Conservation (phyloP, 257 asterid genomes). For the Nicotiana benthamiana region DNA sequence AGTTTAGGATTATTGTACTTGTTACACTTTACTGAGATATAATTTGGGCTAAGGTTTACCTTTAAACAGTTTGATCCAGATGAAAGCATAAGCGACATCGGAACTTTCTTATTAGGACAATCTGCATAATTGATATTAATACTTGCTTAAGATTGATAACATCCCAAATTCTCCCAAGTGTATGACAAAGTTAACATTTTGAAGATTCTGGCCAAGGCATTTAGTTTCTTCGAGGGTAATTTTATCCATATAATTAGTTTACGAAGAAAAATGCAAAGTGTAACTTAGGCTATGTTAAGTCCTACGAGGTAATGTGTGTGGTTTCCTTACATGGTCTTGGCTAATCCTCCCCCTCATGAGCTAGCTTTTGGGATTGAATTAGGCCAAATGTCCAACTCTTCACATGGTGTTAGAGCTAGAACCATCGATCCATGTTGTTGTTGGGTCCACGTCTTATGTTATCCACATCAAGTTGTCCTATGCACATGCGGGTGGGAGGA, state of each 20-base stretch:
- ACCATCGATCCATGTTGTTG: too few species aligned
- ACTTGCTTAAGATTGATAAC: background rate
- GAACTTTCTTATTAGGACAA: background rate
- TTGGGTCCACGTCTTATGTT: too few species aligned
- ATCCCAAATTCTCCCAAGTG: background rate
- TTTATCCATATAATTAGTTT: background rate
- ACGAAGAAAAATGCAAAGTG: background rate
- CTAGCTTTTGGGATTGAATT: too few species aligned
- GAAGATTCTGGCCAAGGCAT: background rate
- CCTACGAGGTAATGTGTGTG: too few species aligned
- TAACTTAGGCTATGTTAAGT: background rate
- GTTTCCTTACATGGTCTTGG: too few species aligned
- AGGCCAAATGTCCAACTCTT: too few species aligned
- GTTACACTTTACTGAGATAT: background rate
- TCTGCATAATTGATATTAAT: background rate
- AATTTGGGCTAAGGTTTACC: background rate
- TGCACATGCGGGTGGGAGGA: too few species aligned
- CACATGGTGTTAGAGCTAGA: too few species aligned
- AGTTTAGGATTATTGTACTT: background rate
- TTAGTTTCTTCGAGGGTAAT: background rate
- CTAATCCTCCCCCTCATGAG: too few species aligned
- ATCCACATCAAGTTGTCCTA: too few species aligned
- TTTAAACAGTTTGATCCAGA: too few species aligned
- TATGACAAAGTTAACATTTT: background rate
- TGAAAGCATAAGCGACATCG: background rate